These are phyloP conservation scores for Trametes polyzona DNA, from an alignment of 1,284 basidiomycete genomes.

Conservation along the genomic window DNA sequence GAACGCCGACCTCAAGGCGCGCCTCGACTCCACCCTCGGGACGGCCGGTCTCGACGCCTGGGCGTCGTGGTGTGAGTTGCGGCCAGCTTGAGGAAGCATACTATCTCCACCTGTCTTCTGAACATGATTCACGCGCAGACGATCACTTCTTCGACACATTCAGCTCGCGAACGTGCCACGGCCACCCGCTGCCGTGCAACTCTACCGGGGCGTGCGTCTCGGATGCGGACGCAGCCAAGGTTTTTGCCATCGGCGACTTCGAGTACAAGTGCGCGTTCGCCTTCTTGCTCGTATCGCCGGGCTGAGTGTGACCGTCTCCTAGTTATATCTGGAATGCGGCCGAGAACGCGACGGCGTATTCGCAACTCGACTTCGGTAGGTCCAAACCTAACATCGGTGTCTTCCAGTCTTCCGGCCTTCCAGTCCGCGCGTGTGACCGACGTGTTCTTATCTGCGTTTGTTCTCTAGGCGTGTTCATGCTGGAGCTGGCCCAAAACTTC, in stretches of 20 bases:
- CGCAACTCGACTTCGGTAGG: constrained; percentile 52
- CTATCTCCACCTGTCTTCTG: constrained; percentile 4
- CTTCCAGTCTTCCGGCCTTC: no score
- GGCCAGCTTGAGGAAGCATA: neutral
- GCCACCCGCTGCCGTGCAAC: constrained; percentile 54
- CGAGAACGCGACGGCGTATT: constrained; percentile 47
- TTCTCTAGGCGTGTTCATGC: constrained; percentile 37
- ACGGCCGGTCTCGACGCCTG: constrained; percentile 48
- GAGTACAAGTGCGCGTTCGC: constrained; percentile 48
- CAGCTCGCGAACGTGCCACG: constrained; percentile 51
- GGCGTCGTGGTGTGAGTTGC: constrained; percentile 46
- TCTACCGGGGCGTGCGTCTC: constrained; percentile 47
- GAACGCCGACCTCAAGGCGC: constrained; percentile 44
- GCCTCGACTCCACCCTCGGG: constrained; percentile 49
- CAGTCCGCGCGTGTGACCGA: neutral
- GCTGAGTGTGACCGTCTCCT: neutral
- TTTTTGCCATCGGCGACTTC: constrained; percentile 50
- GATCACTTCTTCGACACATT: constrained; percentile 54
- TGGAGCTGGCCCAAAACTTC: constrained; percentile 40
- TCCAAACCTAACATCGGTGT: neutral
- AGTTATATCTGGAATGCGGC: constrained; percentile 59
- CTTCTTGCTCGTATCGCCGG: neutral
- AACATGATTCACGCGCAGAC: constrained; percentile 28
- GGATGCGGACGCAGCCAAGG: constrained; percentile 46
- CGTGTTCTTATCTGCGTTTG: neutral